Evolutionary conservation across 176 grass and related monocot genomes (phyloP), one percentile per base, ranked within the genome.

Genomic region (Carex cristatella): DNA sequence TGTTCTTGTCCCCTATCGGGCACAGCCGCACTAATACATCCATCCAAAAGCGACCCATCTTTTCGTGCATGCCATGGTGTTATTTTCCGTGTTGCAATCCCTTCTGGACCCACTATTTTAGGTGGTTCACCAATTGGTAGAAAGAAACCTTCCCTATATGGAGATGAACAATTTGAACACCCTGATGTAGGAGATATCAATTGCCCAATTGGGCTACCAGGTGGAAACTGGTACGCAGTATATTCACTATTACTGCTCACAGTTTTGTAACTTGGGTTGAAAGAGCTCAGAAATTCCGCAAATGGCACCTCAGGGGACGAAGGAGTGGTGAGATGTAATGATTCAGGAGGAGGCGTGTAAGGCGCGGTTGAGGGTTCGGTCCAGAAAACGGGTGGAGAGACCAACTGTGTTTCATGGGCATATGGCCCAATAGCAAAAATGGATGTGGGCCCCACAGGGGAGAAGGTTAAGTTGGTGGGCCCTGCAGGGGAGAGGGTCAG

Each of bases 241-340:
- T 86, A 86, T 9, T 69, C 80, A 28, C 69, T 77, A 69, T 9
- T 54, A 33, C 57, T 79, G 19, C 28, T 62, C 49, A 15, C 28
- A 8, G 66, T 31, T 44, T 13, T 86, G 31, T 28, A 70, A 55
- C 27, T 76, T 18, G 44, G 84, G 49, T 85, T 54, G 31, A 82
- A 60, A 1, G 88, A 89, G 53, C 69, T 66, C 3, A 92, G 79
- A 84, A 94, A 86, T 51, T 86, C 65, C 0, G 93, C 93, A 86
- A 91, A 95, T n/a, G 93, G 93, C 8, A 95, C 93, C 81, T 95
- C 93, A n/a, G 93, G 93, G 37, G 91, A 95, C 19, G 90, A 87
- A 16, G 93, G 90, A 57, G 62, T 92, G 60, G 92, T 94, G 42
- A 90, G 55, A 62, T 86, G 53, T 38, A 79, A 2, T 15, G 57